Evolutionary conservation across 176 grass and related monocot genomes (phyloP), one percentile per base, ranked within the genome.

Genomic region (Cocos nucifera): DNA sequence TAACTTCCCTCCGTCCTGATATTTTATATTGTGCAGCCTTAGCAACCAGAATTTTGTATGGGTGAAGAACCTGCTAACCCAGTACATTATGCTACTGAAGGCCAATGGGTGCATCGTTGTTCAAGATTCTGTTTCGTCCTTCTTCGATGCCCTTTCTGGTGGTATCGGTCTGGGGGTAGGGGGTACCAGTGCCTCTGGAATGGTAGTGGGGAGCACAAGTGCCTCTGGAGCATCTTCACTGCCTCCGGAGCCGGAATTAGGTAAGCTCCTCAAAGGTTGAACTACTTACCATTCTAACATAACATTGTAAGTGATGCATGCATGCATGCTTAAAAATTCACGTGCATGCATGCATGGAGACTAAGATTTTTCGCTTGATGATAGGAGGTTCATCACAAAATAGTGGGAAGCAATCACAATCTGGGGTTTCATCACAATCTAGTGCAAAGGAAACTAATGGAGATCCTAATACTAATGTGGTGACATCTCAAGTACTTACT

Each of bases 111-210:
- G 25, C 6, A 54, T 62, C 18, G 49, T 64, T 2, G 35, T 65
- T 12, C 59, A 67, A 17, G 77, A 79, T 48, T 67, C 77, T 14
- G 19, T 59, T 2, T 20, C 54, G 2, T 59, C 77, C 19, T 67
- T 73, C 20, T 79, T 67, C 30, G 55, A 61, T 35, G 52, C 62
- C 15, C 62, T 73, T 15, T 78, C 60, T 51, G 67, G 60, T 22
- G 76, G 57, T 29, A 28, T 71, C 50, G 49, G 49, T 17, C 5
- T 1, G 3, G 56, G 9, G 29, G 29, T 21, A 51, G 24, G 32
- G 32, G 10, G 32, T 2, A 39, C 32, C 32, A 39, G 32, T 10
- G 32, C 32, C 32, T 10, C 32, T 39, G 32, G 32, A 10, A 10
- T 10, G 32, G 32, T 10, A 10, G 9, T 39, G 32, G 32, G 32